Evolutionary conservation across 1,284 basidiomycete species (phyloP).

Genomic region (Hymenochaete sp.): DNA sequence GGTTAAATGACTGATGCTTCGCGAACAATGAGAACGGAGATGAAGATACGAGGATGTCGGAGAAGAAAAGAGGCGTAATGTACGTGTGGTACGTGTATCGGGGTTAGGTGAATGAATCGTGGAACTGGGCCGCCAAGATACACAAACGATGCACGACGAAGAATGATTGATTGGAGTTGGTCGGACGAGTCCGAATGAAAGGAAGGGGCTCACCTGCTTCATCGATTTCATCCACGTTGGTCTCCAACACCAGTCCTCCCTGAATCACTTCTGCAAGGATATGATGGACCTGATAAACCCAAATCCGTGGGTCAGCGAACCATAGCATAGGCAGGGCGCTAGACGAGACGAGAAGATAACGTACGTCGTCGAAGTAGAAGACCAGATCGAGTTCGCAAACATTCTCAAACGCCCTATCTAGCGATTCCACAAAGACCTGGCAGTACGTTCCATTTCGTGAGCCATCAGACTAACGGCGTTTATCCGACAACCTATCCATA

Average conservation of each 20-base stretch:
- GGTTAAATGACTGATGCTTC: not conserved
- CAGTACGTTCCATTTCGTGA: not conserved
- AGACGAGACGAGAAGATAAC: constrained; percentile 18
- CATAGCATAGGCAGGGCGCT: not conserved
- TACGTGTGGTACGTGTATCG: not conserved
- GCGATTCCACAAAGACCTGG: constrained; percentile 92
- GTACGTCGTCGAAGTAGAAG: constrained; percentile 96
- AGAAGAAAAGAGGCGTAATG: not conserved
- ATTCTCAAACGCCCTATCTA: constrained; percentile 95
- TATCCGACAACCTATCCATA: constrained; percentile 33
- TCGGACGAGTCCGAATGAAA: not conserved
- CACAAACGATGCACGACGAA: not conserved
- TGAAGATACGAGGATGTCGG: not conserved
- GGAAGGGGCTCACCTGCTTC: constrained; percentile 48
- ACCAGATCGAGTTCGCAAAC: constrained; percentile 98
- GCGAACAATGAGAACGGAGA: too few relatives aligned
- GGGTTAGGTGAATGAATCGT: not conserved
- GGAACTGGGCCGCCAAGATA: not conserved
- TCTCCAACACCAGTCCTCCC: constrained; percentile 96
- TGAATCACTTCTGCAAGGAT: constrained; percentile 94
- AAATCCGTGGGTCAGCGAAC: not conserved
- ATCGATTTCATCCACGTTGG: constrained; percentile 89
- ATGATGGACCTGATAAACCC: constrained; percentile 68
- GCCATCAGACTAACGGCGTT: not conserved
- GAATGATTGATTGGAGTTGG: not conserved